A percentile compares a stretch with the other conserved stretches of the same genome.
These are phyloP conservation scores for Medicago ruthenica DNA, from an alignment of 306 rosid species.

Conservation along the genomic window DNA sequence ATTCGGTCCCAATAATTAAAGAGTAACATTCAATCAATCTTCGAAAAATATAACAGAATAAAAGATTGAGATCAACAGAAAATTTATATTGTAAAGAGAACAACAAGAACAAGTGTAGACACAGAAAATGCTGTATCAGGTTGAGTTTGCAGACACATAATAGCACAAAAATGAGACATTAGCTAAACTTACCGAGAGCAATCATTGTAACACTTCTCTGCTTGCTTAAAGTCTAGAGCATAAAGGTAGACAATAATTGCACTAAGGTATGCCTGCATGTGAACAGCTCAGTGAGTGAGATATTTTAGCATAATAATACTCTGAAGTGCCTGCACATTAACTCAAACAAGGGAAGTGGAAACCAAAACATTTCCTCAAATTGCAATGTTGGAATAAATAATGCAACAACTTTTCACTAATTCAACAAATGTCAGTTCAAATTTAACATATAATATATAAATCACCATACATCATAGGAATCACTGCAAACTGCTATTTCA, in stretches of 20 bases:
- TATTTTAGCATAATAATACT: not conserved
- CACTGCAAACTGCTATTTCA: not conserved
- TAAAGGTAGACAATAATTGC: slow-evolving; percentile 83
- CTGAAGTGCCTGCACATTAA: not conserved
- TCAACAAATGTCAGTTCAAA: not conserved
- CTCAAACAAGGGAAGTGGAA: not conserved
- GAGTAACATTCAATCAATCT: not conserved
- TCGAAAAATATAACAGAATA: not conserved
- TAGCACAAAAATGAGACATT: slow-evolving; percentile 16
- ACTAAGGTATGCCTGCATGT: slow-evolving; percentile 87
- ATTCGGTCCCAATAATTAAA: slow-evolving; percentile 6
- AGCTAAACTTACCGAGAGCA: slow-evolving; percentile 81
- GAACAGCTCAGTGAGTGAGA: slow-evolving; percentile 34
- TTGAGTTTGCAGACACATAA: slow-evolving; percentile 4
- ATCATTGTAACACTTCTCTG: slow-evolving; percentile 92
- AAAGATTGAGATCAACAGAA: not conserved
- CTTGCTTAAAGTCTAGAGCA: slow-evolving; percentile 82
- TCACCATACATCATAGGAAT: slow-evolving; percentile 2
- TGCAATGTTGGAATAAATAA: not conserved
- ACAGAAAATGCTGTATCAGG: not conserved
- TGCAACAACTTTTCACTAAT: not conserved
- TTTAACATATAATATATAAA: not conserved
- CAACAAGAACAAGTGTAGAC: not conserved
- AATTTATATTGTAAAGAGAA: not conserved
- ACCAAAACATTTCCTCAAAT: not conserved